A percentile compares a stretch with the other conserved stretches of the same genome.
Evolutionary conservation across 768 basidiomycete species (phyloP).

Genomic region (Pleurotus platypus): DNA sequence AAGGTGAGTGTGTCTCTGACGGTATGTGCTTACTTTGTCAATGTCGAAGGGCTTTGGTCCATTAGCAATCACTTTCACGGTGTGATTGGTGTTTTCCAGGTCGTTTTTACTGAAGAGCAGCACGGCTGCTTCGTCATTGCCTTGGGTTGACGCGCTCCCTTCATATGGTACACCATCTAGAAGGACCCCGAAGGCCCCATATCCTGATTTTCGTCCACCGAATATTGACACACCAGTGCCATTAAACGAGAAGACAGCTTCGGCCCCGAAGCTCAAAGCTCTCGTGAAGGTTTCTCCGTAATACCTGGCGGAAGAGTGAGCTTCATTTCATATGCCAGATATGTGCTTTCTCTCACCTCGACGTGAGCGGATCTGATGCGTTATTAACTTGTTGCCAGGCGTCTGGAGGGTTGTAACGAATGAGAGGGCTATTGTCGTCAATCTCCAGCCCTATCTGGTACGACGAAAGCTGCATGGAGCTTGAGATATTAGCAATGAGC

Average conservation of each 20-base stretch:
- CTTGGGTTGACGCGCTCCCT: conserved; percentile 15
- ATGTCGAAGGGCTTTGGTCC: conserved; percentile 25
- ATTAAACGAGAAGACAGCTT: conserved; percentile 29
- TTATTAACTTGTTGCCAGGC: conserved; percentile 17
- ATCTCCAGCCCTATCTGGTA: conserved; percentile 3
- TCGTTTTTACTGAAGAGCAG: conserved; percentile 24
- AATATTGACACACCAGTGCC: conserved; percentile 33
- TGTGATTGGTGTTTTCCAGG: conserved; percentile 23
- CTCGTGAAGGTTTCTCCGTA: conserved; percentile 31
- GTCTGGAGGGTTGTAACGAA: conserved; percentile 16
- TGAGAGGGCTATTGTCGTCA: conserved; percentile 24
- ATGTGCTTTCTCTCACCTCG: conserved; percentile 6
- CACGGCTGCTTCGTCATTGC: conserved; percentile 19
- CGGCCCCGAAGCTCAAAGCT: conserved; percentile 24
- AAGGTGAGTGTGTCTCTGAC: background rate
- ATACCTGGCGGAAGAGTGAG: conserved; percentile 22
- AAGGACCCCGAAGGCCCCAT: conserved; percentile 29
- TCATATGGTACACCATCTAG: conserved; percentile 21
- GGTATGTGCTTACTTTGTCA: conserved; percentile 25
- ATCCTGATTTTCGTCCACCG: conserved; percentile 30
- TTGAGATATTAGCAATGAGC: background rate
- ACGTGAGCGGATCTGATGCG: conserved; percentile 10
- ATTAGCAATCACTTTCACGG: conserved; percentile 19
- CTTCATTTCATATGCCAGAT: background rate
- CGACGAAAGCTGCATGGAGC: conserved; percentile 1